phyloP scores from a whole-genome alignment of 352 stramenopile genomes.

The Globisporangium viniferum region DNA sequence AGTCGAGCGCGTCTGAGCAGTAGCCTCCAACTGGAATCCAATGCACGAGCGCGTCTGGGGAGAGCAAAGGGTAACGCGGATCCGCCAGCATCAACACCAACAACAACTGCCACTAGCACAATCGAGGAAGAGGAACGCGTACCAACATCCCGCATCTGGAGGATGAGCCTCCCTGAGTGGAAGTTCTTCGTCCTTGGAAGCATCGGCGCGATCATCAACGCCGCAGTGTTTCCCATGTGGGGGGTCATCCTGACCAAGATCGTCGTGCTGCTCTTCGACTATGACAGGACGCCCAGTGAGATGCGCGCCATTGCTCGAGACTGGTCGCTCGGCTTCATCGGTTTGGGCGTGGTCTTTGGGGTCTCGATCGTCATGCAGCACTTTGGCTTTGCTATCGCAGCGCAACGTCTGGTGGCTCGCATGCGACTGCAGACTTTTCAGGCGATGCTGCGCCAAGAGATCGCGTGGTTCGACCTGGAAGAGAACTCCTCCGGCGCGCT shows the following conservation, averaged over 20 bases:
- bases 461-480: conserved; percentile 72
- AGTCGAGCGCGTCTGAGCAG: not conserved
- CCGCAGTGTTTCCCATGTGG: conserved; percentile 42
- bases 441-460: conserved; percentile 68
- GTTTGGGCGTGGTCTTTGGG: conserved; percentile 36
- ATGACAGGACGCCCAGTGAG: conserved; percentile 32
- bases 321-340: conserved; percentile 34
- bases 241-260: conserved; percentile 54
- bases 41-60: not conserved
- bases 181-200: conserved; percentile 43
- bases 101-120: not conserved
- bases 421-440: conserved; percentile 41
- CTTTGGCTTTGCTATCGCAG: conserved; percentile 53
- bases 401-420: conserved; percentile 42
- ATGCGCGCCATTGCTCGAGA: conserved; percentile 36
- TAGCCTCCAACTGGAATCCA: not conserved
- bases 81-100: not conserved
- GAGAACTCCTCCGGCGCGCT: conserved; percentile 64
- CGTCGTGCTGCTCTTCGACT: conserved; percentile 48
- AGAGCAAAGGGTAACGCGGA: not conserved
- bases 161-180: conserved; percentile 38
- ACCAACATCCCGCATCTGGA: conserved; percentile 43
- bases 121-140: conserved; percentile 20
- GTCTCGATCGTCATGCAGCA: conserved; percentile 41
- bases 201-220: conserved; percentile 37